Evolutionary conservation across 2,329 filamentous ascomycete species (phyloP).

Genomic region (Immersiporthe knoxdaviesiana): DNA sequence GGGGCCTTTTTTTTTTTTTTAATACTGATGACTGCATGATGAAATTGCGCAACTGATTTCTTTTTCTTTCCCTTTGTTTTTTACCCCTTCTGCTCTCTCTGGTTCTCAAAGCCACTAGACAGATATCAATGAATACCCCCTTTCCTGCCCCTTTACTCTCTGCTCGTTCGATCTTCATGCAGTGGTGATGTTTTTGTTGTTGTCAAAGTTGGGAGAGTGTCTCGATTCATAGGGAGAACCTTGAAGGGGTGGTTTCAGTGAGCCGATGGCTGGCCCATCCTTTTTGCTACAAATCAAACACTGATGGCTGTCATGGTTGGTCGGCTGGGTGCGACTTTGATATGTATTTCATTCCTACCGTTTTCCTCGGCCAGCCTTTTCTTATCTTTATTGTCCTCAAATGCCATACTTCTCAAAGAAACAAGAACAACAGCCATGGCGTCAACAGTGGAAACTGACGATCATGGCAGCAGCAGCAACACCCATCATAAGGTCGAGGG

Average conservation of each 20-base stretch:
- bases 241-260: background rate
- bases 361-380: background rate
- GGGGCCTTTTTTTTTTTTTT: too few relatives aligned
- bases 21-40: conserved; percentile 28
- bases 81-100: background rate
- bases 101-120: conserved; percentile 23
- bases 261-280: background rate
- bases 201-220: background rate
- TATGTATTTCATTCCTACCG: background rate
- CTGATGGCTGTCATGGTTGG: background rate
- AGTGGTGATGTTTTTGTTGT: background rate
- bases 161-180: background rate
- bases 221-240: conserved; percentile 20
- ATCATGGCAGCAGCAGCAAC: background rate
- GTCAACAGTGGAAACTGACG: background rate
- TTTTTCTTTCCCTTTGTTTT: conserved; percentile 10
- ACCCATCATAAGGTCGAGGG: too few relatives aligned
- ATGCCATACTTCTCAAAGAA: background rate
- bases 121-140: conserved; percentile 31
- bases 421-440: background rate
- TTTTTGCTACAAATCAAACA: background rate
- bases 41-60: conserved; percentile 17
- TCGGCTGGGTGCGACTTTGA: background rate
- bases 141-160: conserved; percentile 19
- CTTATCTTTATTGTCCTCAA: background rate